Evolutionary conservation across 2,329 filamentous ascomycete genomes (phyloP), one percentile per base, ranked within the genome.

Genomic region (Ophiocordyceps unilateralis): DNA sequence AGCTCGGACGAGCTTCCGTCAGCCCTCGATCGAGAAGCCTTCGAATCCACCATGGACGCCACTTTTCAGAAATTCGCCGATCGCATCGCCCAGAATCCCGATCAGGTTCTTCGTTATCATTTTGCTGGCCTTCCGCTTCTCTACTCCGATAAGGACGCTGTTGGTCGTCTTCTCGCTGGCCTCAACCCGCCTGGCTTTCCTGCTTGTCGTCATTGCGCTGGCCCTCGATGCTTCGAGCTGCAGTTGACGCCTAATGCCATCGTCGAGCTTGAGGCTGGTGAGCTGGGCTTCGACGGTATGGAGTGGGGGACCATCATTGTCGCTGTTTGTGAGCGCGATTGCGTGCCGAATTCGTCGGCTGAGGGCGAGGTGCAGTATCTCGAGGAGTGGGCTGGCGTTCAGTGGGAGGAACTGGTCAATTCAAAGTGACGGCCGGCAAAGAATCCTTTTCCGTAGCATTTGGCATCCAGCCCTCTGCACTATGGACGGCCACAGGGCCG

Each of bases 331-430:
- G 76, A 72, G 49, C 74, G 64, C 55, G 85, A 96, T 58, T 96
- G 91, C 57, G 68, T 72, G 53, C 74, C 76, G 15, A 59, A 60
- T 6, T 72, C 73, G 1, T 69, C 76, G 7, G 60, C 62, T 12
- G 66, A 70, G 30, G 82, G 78, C 0, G 70, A 78, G 54, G 74
- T 78, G 1, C 84, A 80, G 1, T 96, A 93, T 62, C 55, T 87
- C 17, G 91, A 96, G 66, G 91, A 98, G 62, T 98, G 91, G 89
- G 78, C 75, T n/a, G 91, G 89, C 7, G 91, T 96, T 49, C 91
- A 98, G 62, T 98, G 89, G 91, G 91, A 98, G 63, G 88, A 95
- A 61, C 54, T 77, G 47, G 58, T 57, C 26, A 67, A 64, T 54
- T 48, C 50, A 22, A 57, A 61, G 42, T 59, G 21, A 17, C 24